Percentiles rank a stretch among this genome's conserved stretches.
phyloP scores from a whole-genome alignment of 2,329 filamentous ascomycete species.

The Gyromitra esculenta region DNA sequence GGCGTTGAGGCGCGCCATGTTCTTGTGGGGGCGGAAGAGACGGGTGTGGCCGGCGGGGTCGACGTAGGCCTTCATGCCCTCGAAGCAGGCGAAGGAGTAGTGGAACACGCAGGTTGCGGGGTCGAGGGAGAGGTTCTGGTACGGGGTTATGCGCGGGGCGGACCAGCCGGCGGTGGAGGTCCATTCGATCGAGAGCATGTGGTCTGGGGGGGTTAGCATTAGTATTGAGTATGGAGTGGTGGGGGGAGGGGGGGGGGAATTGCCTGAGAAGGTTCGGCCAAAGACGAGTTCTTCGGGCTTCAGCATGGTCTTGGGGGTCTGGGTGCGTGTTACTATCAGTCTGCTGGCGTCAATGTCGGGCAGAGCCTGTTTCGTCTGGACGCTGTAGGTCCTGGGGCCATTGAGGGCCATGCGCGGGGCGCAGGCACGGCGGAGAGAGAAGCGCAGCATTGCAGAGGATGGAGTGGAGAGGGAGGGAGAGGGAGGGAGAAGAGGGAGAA shows the following conservation, averaged over 20 bases:
- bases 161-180: constrained; percentile 84
- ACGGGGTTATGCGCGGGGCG: constrained; percentile 83
- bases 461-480: no score
- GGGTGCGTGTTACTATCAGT: constrained; percentile 78
- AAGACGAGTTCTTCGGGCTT: constrained; percentile 87
- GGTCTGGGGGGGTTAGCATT: constrained; percentile 69
- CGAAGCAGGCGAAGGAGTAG: constrained; percentile 97
- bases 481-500: background rate
- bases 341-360: constrained; percentile 79
- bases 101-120: constrained; percentile 97
- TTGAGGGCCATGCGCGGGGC: background rate
- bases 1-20: constrained; percentile 94
- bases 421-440: constrained; percentile 37
- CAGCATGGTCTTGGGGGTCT: constrained; percentile 75
- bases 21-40: constrained; percentile 92
- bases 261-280: constrained; percentile 89
- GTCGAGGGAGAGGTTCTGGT: constrained; percentile 96
- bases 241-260: constrained; percentile 49
- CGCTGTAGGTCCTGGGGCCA: constrained; percentile 40
- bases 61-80: constrained; percentile 97
- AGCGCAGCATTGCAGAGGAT: constrained; percentile 39
- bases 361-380: constrained; percentile 60
- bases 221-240: background rate
- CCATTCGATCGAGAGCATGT: constrained; percentile 98
- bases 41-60: constrained; percentile 80